A percentile compares a stretch with the other conserved stretches of the same genome.
phyloP scores from a whole-genome alignment of 169 alveolate genomes.

The Plasmodium coatneyi region DNA sequence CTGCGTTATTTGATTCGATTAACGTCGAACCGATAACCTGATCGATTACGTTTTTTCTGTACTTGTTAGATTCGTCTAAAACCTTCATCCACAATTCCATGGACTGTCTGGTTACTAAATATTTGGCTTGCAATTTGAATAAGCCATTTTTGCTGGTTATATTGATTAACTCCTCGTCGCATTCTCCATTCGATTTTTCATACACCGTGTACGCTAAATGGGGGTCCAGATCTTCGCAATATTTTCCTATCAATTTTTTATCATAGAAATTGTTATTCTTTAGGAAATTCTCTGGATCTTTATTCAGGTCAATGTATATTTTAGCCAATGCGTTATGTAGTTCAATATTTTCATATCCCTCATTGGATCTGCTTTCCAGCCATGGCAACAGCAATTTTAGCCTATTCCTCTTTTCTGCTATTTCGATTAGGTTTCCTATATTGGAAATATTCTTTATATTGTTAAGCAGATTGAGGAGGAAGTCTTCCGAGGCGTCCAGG shows the following conservation, averaged over 20 bases:
- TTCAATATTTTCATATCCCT: constrained; percentile 93
- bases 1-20: constrained; percentile 97
- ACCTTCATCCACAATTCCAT: constrained; percentile 97
- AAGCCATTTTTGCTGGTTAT: constrained; percentile 97
- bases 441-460: constrained; percentile 96
- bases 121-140: constrained; percentile 96
- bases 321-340: constrained; percentile 98
- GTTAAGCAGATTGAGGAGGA: constrained; percentile 92
- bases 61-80: constrained; percentile 90
- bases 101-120: constrained; percentile 96
- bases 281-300: constrained; percentile 96
- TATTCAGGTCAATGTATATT: constrained; percentile 97
- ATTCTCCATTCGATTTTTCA: constrained; percentile 97
- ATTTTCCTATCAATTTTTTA: constrained; percentile 97
- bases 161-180: constrained; percentile 97
- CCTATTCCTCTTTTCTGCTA: constrained; percentile 97
- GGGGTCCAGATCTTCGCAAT: constrained; percentile 99
- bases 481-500: constrained; percentile 97
- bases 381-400: constrained; percentile 95
- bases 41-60: constrained; percentile 96
- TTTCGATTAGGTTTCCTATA: constrained; percentile 96
- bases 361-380: constrained; percentile 98
- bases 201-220: constrained; percentile 99
- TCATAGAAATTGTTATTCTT: constrained; percentile 97
- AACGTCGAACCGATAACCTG: constrained; percentile 96